Percentiles rank a stretch among this genome's conserved stretches.
Evolutionary conservation across 179 eudicot genomes (phyloP).

Genomic region (Nepenthes alata): DNA sequence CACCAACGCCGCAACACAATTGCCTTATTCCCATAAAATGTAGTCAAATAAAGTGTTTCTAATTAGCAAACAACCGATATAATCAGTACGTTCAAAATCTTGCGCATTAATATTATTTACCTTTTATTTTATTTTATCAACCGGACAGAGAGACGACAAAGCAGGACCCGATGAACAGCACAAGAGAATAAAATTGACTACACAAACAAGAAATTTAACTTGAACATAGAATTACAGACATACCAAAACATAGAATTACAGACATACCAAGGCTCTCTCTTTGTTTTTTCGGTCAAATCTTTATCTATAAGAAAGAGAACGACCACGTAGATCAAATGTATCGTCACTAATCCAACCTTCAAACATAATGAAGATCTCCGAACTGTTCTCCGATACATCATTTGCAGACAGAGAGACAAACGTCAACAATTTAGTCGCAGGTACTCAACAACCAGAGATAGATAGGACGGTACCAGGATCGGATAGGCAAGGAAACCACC

Average conservation of each 20-base stretch:
- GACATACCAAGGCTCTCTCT: conserved; percentile 48
- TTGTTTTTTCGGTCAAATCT: conserved; percentile 37
- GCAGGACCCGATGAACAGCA: no score
- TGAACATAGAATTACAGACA: neutral
- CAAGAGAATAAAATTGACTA: no score
- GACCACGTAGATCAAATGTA: conserved; percentile 52
- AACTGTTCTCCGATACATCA: conserved; percentile 20
- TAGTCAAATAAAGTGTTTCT: no score
- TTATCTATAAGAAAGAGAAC: conserved; percentile 40
- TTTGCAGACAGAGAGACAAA: neutral
- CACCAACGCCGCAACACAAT: no score
- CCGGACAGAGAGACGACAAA: no score
- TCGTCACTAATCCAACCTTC: conserved; percentile 50
- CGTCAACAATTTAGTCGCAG: conserved; percentile 2
- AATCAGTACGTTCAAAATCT: no score
- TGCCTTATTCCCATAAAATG: no score
- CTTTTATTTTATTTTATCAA: no score
- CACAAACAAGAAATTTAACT: neutral
- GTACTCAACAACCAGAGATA: neutral
- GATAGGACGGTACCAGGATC: conserved; percentile 54
- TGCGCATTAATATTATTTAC: no score
- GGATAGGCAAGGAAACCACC: conserved; percentile 63
- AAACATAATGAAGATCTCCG: conserved; percentile 57
- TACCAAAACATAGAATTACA: no score
- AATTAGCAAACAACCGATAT: no score